phyloP scores from a whole-genome alignment of 768 basidiomycete genomes.

The Asterophora parasitica region DNA sequence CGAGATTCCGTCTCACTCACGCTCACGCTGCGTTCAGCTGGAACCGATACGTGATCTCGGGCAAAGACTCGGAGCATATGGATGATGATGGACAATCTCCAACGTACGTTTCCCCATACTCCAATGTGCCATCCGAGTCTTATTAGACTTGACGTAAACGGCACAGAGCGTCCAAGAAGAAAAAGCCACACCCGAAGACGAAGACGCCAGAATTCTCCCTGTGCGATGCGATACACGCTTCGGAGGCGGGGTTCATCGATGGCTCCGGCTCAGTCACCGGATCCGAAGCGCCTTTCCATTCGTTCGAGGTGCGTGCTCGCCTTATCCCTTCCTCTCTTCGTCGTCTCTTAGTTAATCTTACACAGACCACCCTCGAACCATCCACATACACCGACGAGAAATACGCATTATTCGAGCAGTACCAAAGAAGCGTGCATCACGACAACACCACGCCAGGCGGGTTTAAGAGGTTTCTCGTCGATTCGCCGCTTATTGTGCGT shows the following conservation, averaged over 20 bases:
- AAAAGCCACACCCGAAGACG: conserved; percentile 8
- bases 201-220: conserved; percentile 37
- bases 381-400: conserved; percentile 79
- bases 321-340: neutral
- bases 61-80: conserved; percentile 30
- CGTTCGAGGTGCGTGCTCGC: conserved; percentile 50
- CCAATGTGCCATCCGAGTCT: too few relatives aligned
- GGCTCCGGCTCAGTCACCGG: too few relatives aligned
- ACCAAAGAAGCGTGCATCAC: conserved; percentile 76
- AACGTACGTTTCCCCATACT: neutral
- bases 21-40: conserved; percentile 40
- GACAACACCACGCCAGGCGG: conserved; percentile 50
- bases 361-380: conserved; percentile 69
- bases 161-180: conserved; percentile 3
- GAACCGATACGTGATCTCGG: conserved; percentile 61
- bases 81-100: conserved; percentile 16
- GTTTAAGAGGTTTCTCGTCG: conserved; percentile 75
- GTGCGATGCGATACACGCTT: conserved; percentile 45
- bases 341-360: neutral
- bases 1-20: too few relatives aligned
- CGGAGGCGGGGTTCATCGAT: conserved; percentile 41
- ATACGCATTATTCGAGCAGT: conserved; percentile 68
- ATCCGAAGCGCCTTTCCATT: conserved; percentile 37
- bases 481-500: conserved; percentile 68
- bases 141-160: too few relatives aligned